phyloP scores from a whole-genome alignment of 768 basidiomycete species.

The Suillus discolor region DNA sequence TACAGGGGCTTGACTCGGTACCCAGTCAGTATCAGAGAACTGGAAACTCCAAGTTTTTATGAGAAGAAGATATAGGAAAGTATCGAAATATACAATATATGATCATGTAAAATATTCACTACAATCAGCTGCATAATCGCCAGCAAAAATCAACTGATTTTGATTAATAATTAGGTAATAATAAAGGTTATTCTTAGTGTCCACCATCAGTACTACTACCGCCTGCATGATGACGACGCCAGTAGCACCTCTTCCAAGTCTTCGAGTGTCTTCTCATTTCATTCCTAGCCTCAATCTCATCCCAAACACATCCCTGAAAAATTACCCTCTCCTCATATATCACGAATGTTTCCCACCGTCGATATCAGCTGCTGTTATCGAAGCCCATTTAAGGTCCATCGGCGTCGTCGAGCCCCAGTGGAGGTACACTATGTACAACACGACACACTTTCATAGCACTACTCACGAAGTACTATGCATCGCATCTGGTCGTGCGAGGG shows the following conservation, averaged over 20 bases:
- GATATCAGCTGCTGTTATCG: constrained; percentile 27
- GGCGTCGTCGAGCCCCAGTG: constrained; percentile 42
- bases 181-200: not conserved
- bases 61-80: too few relatives aligned
- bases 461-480: constrained; percentile 44
- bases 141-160: too few relatives aligned
- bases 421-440: constrained; percentile 45
- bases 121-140: too few relatives aligned
- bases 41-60: too few relatives aligned
- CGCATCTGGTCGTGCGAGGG: constrained; percentile 32
- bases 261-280: constrained; percentile 32
- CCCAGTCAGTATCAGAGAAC: too few relatives aligned
- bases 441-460: constrained; percentile 45
- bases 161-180: too few relatives aligned
- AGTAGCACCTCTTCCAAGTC: constrained; percentile 23
- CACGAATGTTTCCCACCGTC: constrained; percentile 29
- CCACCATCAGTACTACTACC: too few relatives aligned
- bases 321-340: constrained; percentile 41
- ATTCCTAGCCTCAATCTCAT: constrained; percentile 36
- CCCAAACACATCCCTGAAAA: constrained; percentile 40
- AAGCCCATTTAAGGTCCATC: constrained; percentile 35
- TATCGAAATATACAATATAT: too few relatives aligned
- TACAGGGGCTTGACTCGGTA: not conserved
- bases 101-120: too few relatives aligned
- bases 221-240: not conserved